Percentiles rank a stretch among this genome's conserved stretches.
phyloP scores from a whole-genome alignment of 352 stramenopile species.

The Phytophthora tubulina region DNA sequence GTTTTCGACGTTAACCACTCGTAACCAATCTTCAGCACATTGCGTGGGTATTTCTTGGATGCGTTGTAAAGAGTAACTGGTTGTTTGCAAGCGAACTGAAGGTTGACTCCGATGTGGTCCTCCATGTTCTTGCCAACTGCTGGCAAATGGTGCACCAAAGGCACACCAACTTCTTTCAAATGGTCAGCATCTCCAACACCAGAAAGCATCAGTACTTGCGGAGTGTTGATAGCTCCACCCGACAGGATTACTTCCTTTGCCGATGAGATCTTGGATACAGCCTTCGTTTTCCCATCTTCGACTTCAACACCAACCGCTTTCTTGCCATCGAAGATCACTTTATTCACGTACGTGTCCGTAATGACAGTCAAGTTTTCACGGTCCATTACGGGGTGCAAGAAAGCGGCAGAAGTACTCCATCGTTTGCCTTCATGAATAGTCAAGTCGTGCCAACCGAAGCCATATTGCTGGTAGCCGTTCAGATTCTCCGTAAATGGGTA shows the following conservation, averaged over 20 bases:
- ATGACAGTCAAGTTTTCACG: conserved; percentile 77
- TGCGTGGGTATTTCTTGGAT: conserved; percentile 84
- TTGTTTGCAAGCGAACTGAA: conserved; percentile 88
- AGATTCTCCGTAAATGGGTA: conserved; percentile 87
- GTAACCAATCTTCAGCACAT: conserved; percentile 78
- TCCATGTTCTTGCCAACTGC: conserved; percentile 88
- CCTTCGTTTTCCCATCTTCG: conserved; percentile 66
- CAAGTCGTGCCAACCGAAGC: conserved; percentile 88
- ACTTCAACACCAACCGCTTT: conserved; percentile 73
- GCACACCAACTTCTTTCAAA: conserved; percentile 72
- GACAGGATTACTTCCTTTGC: conserved; percentile 89
- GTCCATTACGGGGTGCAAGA: conserved; percentile 66
- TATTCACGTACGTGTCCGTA: conserved; percentile 85
- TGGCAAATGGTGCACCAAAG: conserved; percentile 73
- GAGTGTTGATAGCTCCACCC: conserved; percentile 86
- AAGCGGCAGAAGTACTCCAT: conserved; percentile 72
- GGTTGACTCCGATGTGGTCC: conserved; percentile 85
- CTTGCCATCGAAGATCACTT: conserved; percentile 82
- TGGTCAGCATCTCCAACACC: conserved; percentile 78
- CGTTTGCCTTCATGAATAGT: conserved; percentile 82
- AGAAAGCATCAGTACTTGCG: conserved; percentile 85
- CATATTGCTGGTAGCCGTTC: conserved; percentile 90
- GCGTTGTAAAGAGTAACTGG: conserved; percentile 89
- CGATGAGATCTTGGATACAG: conserved; percentile 53
- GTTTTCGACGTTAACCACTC: conserved; percentile 76